Conservation (phyloP, 805 yeast species). For the Millerozyma miso region DNA sequence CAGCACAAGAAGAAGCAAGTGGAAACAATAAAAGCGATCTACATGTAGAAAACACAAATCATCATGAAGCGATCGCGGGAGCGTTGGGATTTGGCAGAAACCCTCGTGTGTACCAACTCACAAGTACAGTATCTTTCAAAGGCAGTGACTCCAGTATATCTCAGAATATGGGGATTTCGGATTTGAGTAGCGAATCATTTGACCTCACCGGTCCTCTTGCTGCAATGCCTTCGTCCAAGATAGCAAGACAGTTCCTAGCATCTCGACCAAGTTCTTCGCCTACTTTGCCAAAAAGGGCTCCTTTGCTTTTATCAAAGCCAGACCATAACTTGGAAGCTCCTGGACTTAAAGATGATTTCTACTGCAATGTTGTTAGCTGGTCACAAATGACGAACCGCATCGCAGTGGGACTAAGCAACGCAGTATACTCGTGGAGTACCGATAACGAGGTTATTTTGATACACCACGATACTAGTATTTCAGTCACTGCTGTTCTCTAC, state of each 20-base stretch:
- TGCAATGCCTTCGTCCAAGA: conserved; percentile 8
- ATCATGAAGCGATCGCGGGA: conserved; percentile 41
- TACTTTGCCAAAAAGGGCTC: background rate
- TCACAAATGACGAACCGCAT: conserved; percentile 45
- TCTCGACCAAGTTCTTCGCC: background rate
- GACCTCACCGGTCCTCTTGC: conserved; percentile 15
- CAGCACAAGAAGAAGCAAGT: background rate
- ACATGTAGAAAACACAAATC: conserved; percentile 16
- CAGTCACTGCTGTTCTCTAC: conserved; percentile 56
- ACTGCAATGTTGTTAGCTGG: conserved; percentile 75
- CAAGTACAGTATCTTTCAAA: conserved; percentile 2
- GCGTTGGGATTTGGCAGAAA: conserved; percentile 44
- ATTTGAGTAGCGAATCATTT: conserved; percentile 5
- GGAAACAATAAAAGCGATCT: background rate
- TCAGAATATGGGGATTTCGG: background rate
- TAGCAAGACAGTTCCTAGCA: conserved; percentile 8
- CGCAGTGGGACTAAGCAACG: conserved; percentile 62
- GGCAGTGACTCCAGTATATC: background rate
- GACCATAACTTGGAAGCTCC: conserved; percentile 48
- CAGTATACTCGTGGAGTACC: conserved; percentile 63
- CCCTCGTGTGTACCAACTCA: conserved; percentile 39
- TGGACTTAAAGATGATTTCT: conserved; percentile 69
- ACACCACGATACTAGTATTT: conserved; percentile 40
- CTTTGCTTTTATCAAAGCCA: background rate
- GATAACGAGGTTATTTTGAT: conserved; percentile 38